Base-by-base conservation (phyloP, 306 rosid genomes). In the Pyrus bretschneideri region DNA sequence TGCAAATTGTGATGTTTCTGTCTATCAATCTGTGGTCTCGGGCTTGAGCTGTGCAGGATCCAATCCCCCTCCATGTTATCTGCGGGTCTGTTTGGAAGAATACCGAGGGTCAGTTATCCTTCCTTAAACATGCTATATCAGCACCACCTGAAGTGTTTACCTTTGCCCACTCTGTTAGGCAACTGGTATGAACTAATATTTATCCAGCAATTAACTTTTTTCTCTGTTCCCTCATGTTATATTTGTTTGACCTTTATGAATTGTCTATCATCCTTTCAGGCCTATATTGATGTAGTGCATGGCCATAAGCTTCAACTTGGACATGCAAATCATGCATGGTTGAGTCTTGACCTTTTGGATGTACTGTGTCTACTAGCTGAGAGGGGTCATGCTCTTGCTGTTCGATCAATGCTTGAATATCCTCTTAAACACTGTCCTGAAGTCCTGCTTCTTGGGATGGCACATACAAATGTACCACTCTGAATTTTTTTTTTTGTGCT, bases 61-160 rank as follows among this genome's bases (percentile, higher is more conserved):
- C 89, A n/a, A 93, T 96, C 83, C 99, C 99, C n/a, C 91, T 96
- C 63, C 91, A 93, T 82, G 90, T 97, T 46, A 74, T 96, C 57
- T 96, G 93, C 80, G 97, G 99, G 73, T 91, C 96, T 72, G 86
- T 96, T 67, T 96, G 99, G 99, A 91, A 93, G 87, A 92, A 96
- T 74, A 88, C 88, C 3, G 99, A 96, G 90, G 98, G 97, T 73
- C 99, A 96, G 83, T 81, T 96, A 65, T 96, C 99, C 59, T 96
- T 96, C 81, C 93, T 96, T 44, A 93, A 87, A 81, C 87, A 88
- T 79, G 99, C 97, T 49, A 96, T 88, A 29, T 85, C 88, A 42
- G 91, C 97, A 57, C 90, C 93, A 51, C 93, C 93, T 0, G 99
- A 96, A 83, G 76, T 91, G 71, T 93, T 96, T 78, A 87, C 90